A percentile compares a stretch with the other conserved stretches of the same genome.
These are phyloP conservation scores for Diaporthe sp. DNA, from an alignment of 2,329 filamentous ascomycete species.

Conservation along the genomic window DNA sequence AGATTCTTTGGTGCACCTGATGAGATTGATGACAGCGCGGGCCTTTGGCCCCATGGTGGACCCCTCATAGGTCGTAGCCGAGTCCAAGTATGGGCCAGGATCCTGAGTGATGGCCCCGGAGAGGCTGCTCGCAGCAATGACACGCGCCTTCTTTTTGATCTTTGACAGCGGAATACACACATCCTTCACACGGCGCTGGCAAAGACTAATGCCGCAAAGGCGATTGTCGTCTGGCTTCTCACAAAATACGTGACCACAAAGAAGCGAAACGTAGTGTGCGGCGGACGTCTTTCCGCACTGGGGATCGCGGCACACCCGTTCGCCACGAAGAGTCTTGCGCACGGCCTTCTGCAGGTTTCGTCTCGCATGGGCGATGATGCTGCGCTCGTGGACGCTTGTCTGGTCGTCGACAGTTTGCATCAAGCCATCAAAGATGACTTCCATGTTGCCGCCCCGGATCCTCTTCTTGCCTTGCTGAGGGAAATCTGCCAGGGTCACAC, in stretches of 20 bases:
- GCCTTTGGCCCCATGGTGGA: conserved; percentile 43
- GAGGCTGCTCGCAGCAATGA: conserved; percentile 12
- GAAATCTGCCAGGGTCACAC: conserved; percentile 10
- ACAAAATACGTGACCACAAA: conserved; percentile 38
- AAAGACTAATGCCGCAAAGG: conserved; percentile 31
- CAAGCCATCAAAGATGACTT: conserved; percentile 37
- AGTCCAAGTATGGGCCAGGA: conserved; percentile 18
- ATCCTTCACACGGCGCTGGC: conserved; percentile 28
- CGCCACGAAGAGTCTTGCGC: not conserved
- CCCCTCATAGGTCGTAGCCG: not conserved
- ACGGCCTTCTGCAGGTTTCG: conserved; percentile 35
- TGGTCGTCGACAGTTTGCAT: conserved; percentile 36
- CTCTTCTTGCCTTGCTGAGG: conserved; percentile 30
- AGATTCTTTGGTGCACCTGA: conserved; percentile 43
- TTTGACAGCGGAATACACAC: conserved; percentile 37
- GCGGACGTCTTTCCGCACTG: not conserved
- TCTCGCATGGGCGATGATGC: conserved; percentile 27
- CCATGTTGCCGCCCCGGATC: conserved; percentile 38
- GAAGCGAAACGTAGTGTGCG: conserved; percentile 35
- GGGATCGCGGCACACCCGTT: conserved; percentile 25
- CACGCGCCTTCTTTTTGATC: conserved; percentile 25
- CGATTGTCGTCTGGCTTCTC: not conserved
- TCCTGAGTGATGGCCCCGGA: conserved; percentile 23
- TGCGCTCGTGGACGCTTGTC: conserved; percentile 14
- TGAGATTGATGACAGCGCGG: conserved; percentile 43